phyloP scores from a whole-genome alignment of 1,139 yeast genomes.

The Zygoascus meyerae region DNA sequence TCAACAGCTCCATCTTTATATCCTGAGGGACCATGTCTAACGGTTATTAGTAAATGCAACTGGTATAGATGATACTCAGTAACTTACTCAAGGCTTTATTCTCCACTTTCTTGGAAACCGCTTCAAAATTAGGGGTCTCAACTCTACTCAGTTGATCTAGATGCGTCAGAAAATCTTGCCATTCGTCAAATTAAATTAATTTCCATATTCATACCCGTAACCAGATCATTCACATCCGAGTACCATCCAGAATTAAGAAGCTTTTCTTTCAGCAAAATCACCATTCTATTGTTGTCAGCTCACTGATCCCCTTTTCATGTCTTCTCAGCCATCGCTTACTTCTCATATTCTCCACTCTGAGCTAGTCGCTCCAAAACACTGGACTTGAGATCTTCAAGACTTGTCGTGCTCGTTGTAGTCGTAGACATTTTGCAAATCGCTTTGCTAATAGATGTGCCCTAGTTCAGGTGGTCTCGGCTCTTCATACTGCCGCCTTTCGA shows the following conservation, averaged over 20 bases:
- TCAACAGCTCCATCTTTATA: slow-evolving; percentile 55
- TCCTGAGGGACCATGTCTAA: slow-evolving; percentile 56
- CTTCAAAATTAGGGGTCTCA: slow-evolving; percentile 46
- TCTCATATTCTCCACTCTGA: slow-evolving; percentile 74
- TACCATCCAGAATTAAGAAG: slow-evolving; percentile 82
- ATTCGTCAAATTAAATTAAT: slow-evolving; percentile 30
- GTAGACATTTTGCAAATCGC: background rate
- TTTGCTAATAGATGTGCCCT: too few relatives aligned
- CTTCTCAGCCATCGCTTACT: slow-evolving; percentile 25
- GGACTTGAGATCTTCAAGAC: slow-evolving; percentile 8
- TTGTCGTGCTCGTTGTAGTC: slow-evolving; percentile 6
- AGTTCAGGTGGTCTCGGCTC: too few relatives aligned
- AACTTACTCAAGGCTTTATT: slow-evolving; percentile 52
- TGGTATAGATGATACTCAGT: background rate
- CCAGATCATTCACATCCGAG: slow-evolving; percentile 60
- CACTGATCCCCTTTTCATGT: background rate
- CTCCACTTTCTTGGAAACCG: slow-evolving; percentile 49
- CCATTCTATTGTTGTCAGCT: slow-evolving; percentile 22
- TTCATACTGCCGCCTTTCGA: too few relatives aligned
- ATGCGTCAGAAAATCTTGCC: slow-evolving; percentile 37
- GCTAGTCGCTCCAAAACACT: slow-evolving; percentile 45
- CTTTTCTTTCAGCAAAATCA: slow-evolving; percentile 46
- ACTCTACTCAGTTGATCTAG: slow-evolving; percentile 38
- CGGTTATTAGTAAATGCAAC: background rate
- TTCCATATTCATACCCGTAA: slow-evolving; percentile 35